Percentiles rank a stretch among this genome's conserved stretches.
Evolutionary conservation across 2,329 filamentous ascomycete genomes (phyloP).

Genomic region (Fusarium torulosum): DNA sequence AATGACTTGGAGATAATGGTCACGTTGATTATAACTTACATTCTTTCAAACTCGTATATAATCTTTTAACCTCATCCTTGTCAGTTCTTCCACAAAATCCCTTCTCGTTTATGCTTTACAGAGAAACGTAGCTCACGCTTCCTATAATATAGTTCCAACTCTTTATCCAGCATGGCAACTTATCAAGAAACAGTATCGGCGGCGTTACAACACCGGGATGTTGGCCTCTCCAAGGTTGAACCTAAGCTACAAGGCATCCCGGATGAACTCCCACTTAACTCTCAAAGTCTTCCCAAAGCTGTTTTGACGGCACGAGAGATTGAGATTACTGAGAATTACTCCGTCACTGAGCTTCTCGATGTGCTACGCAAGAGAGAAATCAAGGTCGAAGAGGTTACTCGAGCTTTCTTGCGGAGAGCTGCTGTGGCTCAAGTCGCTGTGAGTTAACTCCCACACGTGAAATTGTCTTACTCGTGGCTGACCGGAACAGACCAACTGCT

Average conservation of each 20-base stretch:
- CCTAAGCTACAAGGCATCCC: constrained; percentile 46
- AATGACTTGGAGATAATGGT: constrained; percentile 8
- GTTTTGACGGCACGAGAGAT: constrained; percentile 46
- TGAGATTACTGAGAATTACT: constrained; percentile 49
- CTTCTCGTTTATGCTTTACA: too few species aligned
- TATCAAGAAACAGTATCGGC: constrained; percentile 32
- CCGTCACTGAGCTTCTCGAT: constrained; percentile 39
- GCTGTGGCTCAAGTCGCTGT: constrained; percentile 48
- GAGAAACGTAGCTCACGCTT: neutral
- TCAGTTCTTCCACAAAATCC: neutral
- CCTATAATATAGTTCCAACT: neutral
- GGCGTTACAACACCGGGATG: constrained; percentile 36
- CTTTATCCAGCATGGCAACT: constrained; percentile 9
- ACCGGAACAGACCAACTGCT: constrained; percentile 49
- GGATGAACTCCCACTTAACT: constrained; percentile 38
- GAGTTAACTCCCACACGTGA: neutral
- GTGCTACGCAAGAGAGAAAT: constrained; percentile 38
- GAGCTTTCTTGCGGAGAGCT: constrained; percentile 46
- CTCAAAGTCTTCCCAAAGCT: constrained; percentile 38
- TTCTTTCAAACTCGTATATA: neutral
- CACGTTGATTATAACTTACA: neutral
- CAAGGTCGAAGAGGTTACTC: constrained; percentile 47
- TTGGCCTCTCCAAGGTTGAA: constrained; percentile 45
- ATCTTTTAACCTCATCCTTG: neutral
- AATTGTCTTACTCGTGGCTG: neutral